Base-by-base conservation (phyloP, 148 eudicot species). In the Amaranthus cruentus region DNA sequence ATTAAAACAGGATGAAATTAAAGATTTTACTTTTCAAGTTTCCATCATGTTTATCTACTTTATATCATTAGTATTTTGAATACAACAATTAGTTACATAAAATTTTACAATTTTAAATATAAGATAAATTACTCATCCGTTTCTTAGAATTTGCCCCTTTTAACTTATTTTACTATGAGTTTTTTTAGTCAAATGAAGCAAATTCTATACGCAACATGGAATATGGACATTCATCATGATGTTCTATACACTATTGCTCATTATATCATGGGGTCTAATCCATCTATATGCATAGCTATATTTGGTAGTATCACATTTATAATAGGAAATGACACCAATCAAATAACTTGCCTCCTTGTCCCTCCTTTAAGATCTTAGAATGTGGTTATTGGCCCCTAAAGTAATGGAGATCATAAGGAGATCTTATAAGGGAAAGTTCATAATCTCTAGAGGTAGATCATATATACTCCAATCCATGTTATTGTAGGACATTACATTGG, bases 241-340 rank as follows among this genome's bases (percentile, higher is more conserved):
- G 48, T 10, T 69, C 38, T 28, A 28, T 2, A 28, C 38, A 28
- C 59, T 49, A 47, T 43, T 42, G 51, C 18, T 47, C 55, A 47
- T 54, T 49, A 66, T 38, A 38, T 66, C 0, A 47, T 48, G 69
- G 51, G 54, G 69, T 47, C 52, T 46, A 48, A 47, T 66, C 54
- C 4, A 65, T 47, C 68, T 2, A 65, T 66, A 7, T 66, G 69
- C 18, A 8, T 48, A 48, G 59, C 60, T 69, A 52, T 55, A 69
- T 53, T 69, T 53, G 72, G 72, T 69, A 38, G 44, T 4, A 46
- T 44, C 50, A 13, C 18, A 47, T 9, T 28, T 14, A 53, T 21
- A 21, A 48, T 69, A 53, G n/a, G 72, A 69, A 53, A 69, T 69
- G 72, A 69, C 59, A 38, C 72, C 72, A 69, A 21, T 52, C n/a